A percentile compares a stretch with the other conserved stretches of the same genome.
Evolutionary conservation across 495 filamentous ascomycete species (phyloP).

Genomic region (Penicillium pancosmium): DNA sequence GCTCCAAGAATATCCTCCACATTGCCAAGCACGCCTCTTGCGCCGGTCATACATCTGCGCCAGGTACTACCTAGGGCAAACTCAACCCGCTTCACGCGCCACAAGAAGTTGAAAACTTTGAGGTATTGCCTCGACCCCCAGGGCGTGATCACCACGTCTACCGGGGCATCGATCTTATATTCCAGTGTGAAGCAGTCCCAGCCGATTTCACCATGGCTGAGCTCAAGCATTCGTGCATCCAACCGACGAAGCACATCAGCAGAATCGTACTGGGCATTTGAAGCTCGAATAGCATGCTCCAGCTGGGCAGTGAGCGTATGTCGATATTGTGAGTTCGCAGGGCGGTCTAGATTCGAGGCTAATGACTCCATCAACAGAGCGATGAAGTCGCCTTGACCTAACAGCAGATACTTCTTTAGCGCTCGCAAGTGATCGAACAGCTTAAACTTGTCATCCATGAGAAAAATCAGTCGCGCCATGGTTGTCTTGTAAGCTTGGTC

Average conservation of each 20-base stretch:
- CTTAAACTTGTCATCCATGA: slow-evolving; percentile 93
- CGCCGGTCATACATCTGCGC: slow-evolving; percentile 95
- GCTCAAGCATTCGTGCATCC: slow-evolving; percentile 94
- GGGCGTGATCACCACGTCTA: slow-evolving; percentile 95
- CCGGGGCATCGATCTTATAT: slow-evolving; percentile 96
- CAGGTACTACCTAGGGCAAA: slow-evolving; percentile 89
- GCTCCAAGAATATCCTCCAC: slow-evolving; percentile 73
- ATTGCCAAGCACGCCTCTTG: slow-evolving; percentile 84
- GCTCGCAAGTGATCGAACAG: slow-evolving; percentile 91
- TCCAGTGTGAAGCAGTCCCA: slow-evolving; percentile 99
- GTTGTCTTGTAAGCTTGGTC: slow-evolving; percentile 97
- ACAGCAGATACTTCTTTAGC: slow-evolving; percentile 89
- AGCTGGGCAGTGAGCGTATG: slow-evolving; percentile 96
- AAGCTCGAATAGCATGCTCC: slow-evolving; percentile 95
- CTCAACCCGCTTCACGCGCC: slow-evolving; percentile 97
- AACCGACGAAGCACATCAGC: slow-evolving; percentile 90
- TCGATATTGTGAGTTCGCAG: slow-evolving; percentile 91
- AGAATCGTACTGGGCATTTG: slow-evolving; percentile 94
- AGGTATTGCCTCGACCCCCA: slow-evolving; percentile 95
- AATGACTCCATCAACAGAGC: slow-evolving; percentile 96
- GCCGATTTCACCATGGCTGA: slow-evolving; percentile 94
- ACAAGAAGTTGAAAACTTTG: slow-evolving; percentile 99
- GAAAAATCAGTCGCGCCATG: slow-evolving; percentile 90
- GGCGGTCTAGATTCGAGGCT: slow-evolving; percentile 87
- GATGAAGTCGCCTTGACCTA: slow-evolving; percentile 97